These are phyloP conservation scores for Mucor plumbeus DNA, from an alignment of 371 early-diverging fungal species.

Conservation along the genomic window DNA sequence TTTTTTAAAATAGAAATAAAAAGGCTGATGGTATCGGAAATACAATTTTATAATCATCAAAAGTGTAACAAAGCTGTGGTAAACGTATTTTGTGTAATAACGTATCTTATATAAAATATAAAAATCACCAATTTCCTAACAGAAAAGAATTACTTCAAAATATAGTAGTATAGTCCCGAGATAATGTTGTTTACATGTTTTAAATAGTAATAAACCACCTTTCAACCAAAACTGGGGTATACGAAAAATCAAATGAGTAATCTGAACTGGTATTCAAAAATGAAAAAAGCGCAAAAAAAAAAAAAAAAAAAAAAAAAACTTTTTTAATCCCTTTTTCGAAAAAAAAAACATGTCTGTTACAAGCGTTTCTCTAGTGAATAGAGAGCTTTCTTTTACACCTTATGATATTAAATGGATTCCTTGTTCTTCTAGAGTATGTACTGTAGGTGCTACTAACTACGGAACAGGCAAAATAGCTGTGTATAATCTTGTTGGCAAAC, in stretches of 20 bases:
- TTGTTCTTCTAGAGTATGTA: constrained; percentile 68
- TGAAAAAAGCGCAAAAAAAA: neutral
- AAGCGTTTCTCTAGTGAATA: constrained; percentile 23
- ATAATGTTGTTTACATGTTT: too few relatives aligned
- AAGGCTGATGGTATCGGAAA: too few relatives aligned
- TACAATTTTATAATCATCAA: too few relatives aligned
- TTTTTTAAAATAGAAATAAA: too few relatives aligned
- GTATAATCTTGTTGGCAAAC: constrained; percentile 58
- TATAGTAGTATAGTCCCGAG: too few relatives aligned
- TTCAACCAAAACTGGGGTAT: too few relatives aligned
- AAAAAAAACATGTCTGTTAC: neutral
- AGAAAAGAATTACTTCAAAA: too few relatives aligned
- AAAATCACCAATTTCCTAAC: too few relatives aligned
- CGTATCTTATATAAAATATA: too few relatives aligned
- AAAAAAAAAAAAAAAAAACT: neutral
- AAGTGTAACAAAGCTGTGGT: too few relatives aligned
- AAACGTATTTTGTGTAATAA: too few relatives aligned
- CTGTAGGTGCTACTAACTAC: constrained; percentile 69
- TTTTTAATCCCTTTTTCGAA: neutral
- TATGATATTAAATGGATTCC: constrained; percentile 73
- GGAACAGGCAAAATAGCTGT: constrained; percentile 74
- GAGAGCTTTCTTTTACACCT: constrained; percentile 45
- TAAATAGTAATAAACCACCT: too few relatives aligned
- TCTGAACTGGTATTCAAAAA: neutral
- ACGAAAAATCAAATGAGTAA: neutral